Evolutionary conservation across 441 rosid genomes (phyloP).

Genomic region (Jatropha multifida): DNA sequence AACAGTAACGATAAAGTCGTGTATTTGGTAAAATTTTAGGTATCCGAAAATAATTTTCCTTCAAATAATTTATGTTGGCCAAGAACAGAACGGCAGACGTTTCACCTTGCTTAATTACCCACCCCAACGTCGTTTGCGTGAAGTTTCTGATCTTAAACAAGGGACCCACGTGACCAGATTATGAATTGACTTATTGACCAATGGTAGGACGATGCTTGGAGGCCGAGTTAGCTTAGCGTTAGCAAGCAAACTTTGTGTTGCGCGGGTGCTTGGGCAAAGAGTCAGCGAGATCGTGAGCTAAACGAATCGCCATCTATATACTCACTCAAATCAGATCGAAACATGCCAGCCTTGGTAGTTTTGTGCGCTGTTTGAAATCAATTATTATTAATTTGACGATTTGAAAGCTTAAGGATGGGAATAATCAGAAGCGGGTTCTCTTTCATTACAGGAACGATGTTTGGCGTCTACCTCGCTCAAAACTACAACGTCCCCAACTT

Average conservation of each 20-base stretch:
- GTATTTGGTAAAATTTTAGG: no score
- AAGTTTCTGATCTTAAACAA: not conserved
- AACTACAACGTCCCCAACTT: slow-evolving; percentile 69
- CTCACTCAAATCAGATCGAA: not conserved
- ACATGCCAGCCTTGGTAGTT: not conserved
- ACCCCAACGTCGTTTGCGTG: not conserved
- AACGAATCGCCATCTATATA: slow-evolving; percentile 1
- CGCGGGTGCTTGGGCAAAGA: not conserved
- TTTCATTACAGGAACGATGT: slow-evolving; percentile 47
- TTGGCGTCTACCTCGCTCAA: slow-evolving; percentile 64
- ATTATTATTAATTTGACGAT: not conserved
- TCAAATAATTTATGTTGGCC: no score
- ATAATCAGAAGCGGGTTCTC: slow-evolving; percentile 48
- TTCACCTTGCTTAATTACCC: no score
- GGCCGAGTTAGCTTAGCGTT: not conserved
- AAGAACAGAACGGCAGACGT: no score
- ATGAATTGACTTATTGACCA: not conserved
- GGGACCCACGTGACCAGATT: not conserved
- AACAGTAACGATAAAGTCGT: no score
- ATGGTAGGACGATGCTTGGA: not conserved
- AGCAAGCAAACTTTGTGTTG: not conserved
- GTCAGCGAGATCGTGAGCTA: slow-evolving; percentile 1
- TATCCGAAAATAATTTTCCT: no score
- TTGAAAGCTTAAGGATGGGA: slow-evolving; percentile 38
- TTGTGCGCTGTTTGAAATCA: not conserved